Evolutionary conservation across 2,329 filamentous ascomycete genomes (phyloP), one percentile per base, ranked within the genome.

Genomic region (Sclerotinia minor): DNA sequence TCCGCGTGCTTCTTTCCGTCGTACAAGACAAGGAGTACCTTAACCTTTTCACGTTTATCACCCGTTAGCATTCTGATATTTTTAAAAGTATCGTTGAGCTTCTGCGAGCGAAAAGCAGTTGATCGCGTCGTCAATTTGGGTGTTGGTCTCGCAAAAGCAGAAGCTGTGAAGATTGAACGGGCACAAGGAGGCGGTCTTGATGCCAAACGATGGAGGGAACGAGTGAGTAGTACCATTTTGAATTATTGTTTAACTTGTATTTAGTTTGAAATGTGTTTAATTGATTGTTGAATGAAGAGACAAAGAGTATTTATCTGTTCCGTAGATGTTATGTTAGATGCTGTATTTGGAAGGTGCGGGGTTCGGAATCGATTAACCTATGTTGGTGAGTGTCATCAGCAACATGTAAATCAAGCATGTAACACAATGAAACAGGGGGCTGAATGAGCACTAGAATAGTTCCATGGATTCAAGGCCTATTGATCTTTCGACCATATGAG

Each of bases 11-110:
- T 84, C 85, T 83, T 82, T 88, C 76, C 94, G 82, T 97, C 94
- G 85, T 97, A 97, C 75, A 97, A 87, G 76, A 96, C 92, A 78
- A 94, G 85, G 79, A 97, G 89, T 82, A 97, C 92, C 85, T 97
- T 97, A 84, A 94, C 94, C 93, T 97, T 76, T 75, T 76, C 72
- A 73, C 72, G 75, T 73, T 72, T 71, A 52, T 53, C 55, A 52
- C 69, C 69, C 66, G 76, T 77, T 69, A 78, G 76, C 74, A 71
- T 74, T 76, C 75, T 76, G 67, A 75, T 72, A 61, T 71, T 72
- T 61, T 73, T 72, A 75, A 75, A 59, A 68, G 65, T 67, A 35
- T 73, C 4, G 13, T 58, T 44, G 8, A 47, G 41, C n/a, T 63
- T 63, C 57, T 44, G 45, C 19, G 45, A 24, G 44, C 45, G 45